phyloP scores from a whole-genome alignment of 2,329 filamentous ascomycete genomes.

The Falciphora oryzae region DNA sequence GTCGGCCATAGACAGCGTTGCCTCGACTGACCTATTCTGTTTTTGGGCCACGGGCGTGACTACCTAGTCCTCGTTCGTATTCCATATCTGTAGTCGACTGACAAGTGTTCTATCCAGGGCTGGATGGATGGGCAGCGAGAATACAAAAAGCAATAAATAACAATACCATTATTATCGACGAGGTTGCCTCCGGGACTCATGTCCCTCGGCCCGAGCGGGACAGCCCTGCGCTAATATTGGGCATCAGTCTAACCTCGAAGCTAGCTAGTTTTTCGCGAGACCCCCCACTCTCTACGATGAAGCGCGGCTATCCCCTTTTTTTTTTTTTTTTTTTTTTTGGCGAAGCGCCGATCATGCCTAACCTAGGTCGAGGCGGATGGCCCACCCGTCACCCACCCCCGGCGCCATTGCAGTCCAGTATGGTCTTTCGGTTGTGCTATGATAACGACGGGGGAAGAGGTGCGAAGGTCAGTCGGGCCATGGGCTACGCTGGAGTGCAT shows the following conservation, averaged over 20 bases:
- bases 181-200: neutral
- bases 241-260: neutral
- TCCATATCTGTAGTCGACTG: neutral
- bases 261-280: neutral
- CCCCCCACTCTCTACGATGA: too few species aligned
- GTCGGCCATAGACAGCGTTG: too few species aligned
- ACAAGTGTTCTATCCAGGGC: neutral
- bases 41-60: neutral
- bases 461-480: too few species aligned
- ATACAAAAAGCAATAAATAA: neutral
- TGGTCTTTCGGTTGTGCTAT: too few species aligned
- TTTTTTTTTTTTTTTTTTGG: neutral
- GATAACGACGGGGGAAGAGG: too few species aligned
- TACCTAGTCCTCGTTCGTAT: neutral
- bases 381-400: too few species aligned
- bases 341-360: neutral
- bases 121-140: neutral
- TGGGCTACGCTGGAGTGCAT: too few species aligned
- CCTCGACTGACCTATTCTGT: neutral
- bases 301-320: neutral
- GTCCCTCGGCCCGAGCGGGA: neutral
- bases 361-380: too few species aligned
- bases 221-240: too few species aligned
- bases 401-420: too few species aligned
- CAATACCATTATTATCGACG: too few species aligned